Base-by-base conservation (phyloP, 345 rosid genomes). In the Isatis tinctoria region DNA sequence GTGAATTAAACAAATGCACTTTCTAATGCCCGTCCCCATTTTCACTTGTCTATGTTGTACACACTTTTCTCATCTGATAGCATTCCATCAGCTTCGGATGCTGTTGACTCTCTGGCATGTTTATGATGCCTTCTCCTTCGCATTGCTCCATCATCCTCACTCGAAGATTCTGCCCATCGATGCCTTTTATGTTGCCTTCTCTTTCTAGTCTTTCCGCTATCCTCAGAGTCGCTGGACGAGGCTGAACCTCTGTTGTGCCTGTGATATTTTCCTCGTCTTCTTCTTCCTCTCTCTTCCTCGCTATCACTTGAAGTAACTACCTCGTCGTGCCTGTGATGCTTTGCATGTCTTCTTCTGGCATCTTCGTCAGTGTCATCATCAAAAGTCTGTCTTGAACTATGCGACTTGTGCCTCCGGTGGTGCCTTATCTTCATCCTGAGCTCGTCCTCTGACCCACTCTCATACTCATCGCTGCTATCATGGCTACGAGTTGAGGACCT, bases 381-480 rank as follows among this genome's bases (percentile, higher is more conserved):
- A 14, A 72, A 76, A 62, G 67, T 79, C 56, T 80, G 73, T 60
- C 81, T 73, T 13, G 74, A 83, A 64, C 82, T 60, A 20, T 75
- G 78, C 70, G 59, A 83, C 82, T 83, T 81, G 66, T 63, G 77
- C 74, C 77, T 84, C 49, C 69, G 76, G 60, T 75, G 84, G 62
- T 75, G 82, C 73, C 77, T 82, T 78, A 49, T 83, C 80, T 75
- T 85, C 78, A 75, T 75, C 78, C 66, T 86, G 71, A 45, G 81
- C 51, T 82, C 92, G 56, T 84, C 87, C 58, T 83, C 91, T 40
- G 77, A 79, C 9, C 72, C 79, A 41, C 83, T 82, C 20, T 76
- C 82, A 69, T 63, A 80, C 33, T 74, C 86, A 65, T 80, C 80
- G 69, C 80, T 79, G 77, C 82, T 70, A 16, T 77, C 79, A 40